phyloP scores from a whole-genome alignment of 805 yeast species.

The Jamesozyma hellenica region DNA sequence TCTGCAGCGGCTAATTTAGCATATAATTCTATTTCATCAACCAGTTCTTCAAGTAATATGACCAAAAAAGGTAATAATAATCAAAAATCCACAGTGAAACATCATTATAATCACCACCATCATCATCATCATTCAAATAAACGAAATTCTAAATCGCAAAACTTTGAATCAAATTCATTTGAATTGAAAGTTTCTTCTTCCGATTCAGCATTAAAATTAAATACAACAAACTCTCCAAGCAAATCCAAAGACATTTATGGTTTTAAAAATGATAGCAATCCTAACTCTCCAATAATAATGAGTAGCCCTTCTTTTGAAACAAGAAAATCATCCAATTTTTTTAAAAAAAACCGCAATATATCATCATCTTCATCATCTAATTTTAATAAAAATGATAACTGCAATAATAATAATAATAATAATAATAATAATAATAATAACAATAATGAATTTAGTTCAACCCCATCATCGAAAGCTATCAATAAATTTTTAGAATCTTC shows the following conservation, averaged over 20 bases:
- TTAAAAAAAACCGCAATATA: background rate
- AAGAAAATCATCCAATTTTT: background rate
- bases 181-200: background rate
- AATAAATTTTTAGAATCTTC: no score
- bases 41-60: background rate
- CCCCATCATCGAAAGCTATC: no score
- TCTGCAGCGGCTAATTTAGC: constrained; percentile 21
- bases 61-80: background rate
- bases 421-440: background rate
- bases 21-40: constrained; percentile 10
- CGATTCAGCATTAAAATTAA: background rate
- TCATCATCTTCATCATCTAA: background rate
- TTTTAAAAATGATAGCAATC: background rate
- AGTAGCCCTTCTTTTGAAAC: background rate
- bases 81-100: no score
- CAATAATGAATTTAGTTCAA: no score
- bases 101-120: background rate
- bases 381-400: no score
- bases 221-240: background rate
- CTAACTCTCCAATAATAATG: background rate
- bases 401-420: no score
- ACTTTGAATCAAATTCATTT: no score
- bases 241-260: no score
- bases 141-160: no score
- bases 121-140: background rate